These are phyloP conservation scores for Pisolithus microcarpus DNA, from an alignment of 768 basidiomycete genomes.

Conservation along the genomic window DNA sequence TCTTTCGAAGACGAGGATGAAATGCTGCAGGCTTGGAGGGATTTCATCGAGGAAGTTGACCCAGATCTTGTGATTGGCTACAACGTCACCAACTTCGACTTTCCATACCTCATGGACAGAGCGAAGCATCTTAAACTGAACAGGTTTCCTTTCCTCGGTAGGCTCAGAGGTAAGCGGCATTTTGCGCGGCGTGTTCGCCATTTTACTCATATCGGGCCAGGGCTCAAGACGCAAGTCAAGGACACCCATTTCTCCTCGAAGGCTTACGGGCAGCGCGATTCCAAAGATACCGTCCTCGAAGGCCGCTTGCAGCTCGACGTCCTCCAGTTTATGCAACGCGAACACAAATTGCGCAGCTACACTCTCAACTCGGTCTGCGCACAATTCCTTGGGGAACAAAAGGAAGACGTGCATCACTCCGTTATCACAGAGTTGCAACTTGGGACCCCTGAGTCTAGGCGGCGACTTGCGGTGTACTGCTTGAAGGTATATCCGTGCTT, in stretches of 20 bases:
- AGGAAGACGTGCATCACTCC: conserved; percentile 98
- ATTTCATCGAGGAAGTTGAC: conserved; percentile 85
- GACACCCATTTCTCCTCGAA: conserved; percentile 97
- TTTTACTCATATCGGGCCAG: conserved; percentile 32
- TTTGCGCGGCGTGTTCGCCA: conserved; percentile 6
- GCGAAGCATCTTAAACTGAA: conserved; percentile 70
- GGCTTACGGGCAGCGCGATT: conserved; percentile 94
- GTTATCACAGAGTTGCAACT: conserved; percentile 98
- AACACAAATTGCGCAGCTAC: conserved; percentile 95
- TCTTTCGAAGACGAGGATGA: conserved; percentile 68
- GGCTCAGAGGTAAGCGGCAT: conserved; percentile 54
- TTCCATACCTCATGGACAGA: conserved; percentile 92
- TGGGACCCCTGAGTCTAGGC: conserved; percentile 86
- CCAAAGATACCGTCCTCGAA: conserved; percentile 85
- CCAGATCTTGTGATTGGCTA: conserved; percentile 97
- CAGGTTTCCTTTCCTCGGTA: conserved; percentile 69
- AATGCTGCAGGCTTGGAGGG: conserved; percentile 78
- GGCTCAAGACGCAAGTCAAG: conserved; percentile 70
- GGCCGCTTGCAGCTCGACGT: conserved; percentile 94
- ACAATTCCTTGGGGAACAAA: conserved; percentile 96
- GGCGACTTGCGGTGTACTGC: conserved; percentile 95
- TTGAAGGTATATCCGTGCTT: conserved; percentile 61
- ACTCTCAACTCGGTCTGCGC: conserved; percentile 97
- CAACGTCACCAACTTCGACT: conserved; percentile 90
- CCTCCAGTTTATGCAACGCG: conserved; percentile 96